Conservation (phyloP, 148 eudicot genomes). For the Cornus florida region DNA sequence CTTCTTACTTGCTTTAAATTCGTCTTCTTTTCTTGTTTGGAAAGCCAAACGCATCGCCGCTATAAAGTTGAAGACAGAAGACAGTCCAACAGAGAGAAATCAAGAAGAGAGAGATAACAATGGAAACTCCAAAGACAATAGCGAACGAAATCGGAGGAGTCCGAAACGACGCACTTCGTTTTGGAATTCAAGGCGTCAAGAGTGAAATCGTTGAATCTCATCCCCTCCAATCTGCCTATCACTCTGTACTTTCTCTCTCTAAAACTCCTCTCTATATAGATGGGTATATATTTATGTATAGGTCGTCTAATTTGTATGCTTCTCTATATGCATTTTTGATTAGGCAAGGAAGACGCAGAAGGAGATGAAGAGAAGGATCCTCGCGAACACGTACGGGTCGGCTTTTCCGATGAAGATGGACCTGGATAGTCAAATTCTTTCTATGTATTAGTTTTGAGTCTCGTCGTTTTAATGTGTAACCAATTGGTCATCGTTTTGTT, state of each 20-base stretch:
- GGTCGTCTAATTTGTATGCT: background rate
- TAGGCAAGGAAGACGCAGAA: slow-evolving; percentile 51
- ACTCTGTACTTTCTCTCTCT: slow-evolving; percentile 38
- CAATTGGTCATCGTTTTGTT: background rate
- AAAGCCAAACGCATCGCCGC: background rate
- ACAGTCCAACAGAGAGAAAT: slow-evolving; percentile 7
- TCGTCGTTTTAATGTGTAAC: background rate
- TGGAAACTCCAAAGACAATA: slow-evolving; percentile 55
- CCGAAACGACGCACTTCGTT: slow-evolving; percentile 69
- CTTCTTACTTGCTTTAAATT: no score
- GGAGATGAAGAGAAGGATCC: slow-evolving; percentile 52
- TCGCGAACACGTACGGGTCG: slow-evolving; percentile 69
- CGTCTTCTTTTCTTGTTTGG: background rate
- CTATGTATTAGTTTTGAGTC: slow-evolving; percentile 42
- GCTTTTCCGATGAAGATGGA: slow-evolving; percentile 87
- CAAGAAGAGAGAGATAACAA: no score
- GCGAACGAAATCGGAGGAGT: slow-evolving; percentile 73
- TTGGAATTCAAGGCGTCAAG: slow-evolving; percentile 79
- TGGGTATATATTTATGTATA: background rate
- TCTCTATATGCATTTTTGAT: slow-evolving; percentile 2
- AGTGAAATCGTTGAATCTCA: slow-evolving; percentile 77
- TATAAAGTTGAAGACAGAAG: background rate
- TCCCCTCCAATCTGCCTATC: slow-evolving; percentile 68
- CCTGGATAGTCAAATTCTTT: slow-evolving; percentile 76
- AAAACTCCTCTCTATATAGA: background rate